Conservation (phyloP, 2,329 filamentous ascomycete species). For the Annulohypoxylon truncatum region DNA sequence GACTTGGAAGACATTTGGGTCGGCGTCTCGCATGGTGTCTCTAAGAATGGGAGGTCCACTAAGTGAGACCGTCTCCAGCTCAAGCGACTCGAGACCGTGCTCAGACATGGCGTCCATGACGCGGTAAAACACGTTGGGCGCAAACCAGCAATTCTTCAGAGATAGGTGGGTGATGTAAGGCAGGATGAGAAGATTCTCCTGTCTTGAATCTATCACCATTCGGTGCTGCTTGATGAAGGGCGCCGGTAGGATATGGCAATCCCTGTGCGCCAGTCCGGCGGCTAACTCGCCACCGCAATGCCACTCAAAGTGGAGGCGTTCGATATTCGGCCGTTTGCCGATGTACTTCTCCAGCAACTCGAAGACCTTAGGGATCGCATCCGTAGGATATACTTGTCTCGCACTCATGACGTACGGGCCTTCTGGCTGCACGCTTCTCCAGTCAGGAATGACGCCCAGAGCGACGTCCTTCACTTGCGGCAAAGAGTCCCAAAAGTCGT, state of each 20-base stretch:
- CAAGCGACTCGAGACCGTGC: constrained; percentile 62
- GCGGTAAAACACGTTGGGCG: constrained; percentile 66
- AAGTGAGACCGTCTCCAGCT: constrained; percentile 73
- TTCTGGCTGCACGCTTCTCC: constrained; percentile 68
- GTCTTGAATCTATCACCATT: constrained; percentile 34
- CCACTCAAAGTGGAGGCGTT: constrained; percentile 73
- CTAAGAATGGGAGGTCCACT: constrained; percentile 57
- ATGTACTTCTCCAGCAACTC: constrained; percentile 64
- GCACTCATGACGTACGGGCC: constrained; percentile 64
- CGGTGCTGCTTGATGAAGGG: constrained; percentile 58
- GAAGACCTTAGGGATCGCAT: constrained; percentile 64
- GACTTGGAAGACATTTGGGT: neutral
- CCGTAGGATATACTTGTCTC: constrained; percentile 60
- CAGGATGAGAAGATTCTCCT: constrained; percentile 60
- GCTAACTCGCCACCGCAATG: constrained; percentile 75
- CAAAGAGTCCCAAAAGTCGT: constrained; percentile 72
- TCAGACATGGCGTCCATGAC: constrained; percentile 62
- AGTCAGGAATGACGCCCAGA: constrained; percentile 73
- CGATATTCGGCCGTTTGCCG: constrained; percentile 61
- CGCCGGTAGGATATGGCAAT: constrained; percentile 71
- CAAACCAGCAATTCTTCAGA: constrained; percentile 76
- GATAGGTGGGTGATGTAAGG: constrained; percentile 69
- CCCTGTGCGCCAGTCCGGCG: constrained; percentile 69
- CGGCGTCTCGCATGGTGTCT: neutral
- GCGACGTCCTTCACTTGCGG: constrained; percentile 65